phyloP scores from a whole-genome alignment of 192 early-diverging fungal species.

The Fimicolochytrium jonesii region DNA sequence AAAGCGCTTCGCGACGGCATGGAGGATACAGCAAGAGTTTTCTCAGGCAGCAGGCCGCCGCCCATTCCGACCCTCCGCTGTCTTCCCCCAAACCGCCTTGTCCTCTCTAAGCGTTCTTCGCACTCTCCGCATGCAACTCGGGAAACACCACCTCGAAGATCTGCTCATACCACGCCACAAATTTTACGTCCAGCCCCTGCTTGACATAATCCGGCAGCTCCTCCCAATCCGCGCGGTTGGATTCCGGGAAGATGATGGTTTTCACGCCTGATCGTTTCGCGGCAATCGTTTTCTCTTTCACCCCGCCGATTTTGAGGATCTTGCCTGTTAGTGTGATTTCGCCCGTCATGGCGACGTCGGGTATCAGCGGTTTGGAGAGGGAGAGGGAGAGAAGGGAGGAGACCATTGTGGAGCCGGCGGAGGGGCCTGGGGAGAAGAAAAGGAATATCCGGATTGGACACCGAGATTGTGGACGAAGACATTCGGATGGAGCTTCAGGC shows the following conservation, averaged over 20 bases:
- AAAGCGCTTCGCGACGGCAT: too few relatives aligned
- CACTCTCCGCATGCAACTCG: not conserved
- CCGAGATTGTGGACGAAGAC: too few relatives aligned
- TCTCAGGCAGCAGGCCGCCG: too few relatives aligned
- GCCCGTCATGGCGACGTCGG: conserved; percentile 95
- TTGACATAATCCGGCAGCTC: conserved; percentile 89
- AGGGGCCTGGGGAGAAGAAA: conserved; percentile 62
- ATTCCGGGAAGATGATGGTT: conserved; percentile 84
- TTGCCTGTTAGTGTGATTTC: conserved; percentile 97
- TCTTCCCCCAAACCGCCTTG: too few relatives aligned
- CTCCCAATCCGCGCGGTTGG: conserved; percentile 92
- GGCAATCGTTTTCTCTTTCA: conserved; percentile 97
- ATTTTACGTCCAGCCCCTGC: conserved; percentile 79
- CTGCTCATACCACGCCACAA: conserved; percentile 75
- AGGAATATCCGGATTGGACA: not conserved
- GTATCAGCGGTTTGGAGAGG: conserved; percentile 66
- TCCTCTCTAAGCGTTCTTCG: not conserved
- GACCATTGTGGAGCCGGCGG: conserved; percentile 93
- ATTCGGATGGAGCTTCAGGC: too few relatives aligned
- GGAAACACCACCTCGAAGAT: conserved; percentile 42
- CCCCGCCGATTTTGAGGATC: conserved; percentile 94
- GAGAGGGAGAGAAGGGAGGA: conserved; percentile 91
- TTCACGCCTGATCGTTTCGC: conserved; percentile 89
- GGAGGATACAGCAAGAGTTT: too few relatives aligned
- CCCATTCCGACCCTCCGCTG: too few relatives aligned